phyloP scores from a whole-genome alignment of 2,329 filamentous ascomycete genomes.

The Aureobasidium sp. region DNA sequence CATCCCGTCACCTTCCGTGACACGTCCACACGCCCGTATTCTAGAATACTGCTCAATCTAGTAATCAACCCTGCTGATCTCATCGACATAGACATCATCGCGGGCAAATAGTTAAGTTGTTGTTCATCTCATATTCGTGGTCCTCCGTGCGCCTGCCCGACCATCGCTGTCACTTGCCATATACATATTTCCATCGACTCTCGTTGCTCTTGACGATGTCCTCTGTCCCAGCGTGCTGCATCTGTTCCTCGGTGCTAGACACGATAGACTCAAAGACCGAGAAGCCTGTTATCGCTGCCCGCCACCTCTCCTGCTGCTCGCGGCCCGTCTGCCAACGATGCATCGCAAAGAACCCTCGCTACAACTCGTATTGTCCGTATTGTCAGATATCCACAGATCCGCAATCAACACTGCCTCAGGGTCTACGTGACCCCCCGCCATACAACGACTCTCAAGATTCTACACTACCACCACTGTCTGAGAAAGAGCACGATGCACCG shows the following conservation, averaged over 20 bases:
- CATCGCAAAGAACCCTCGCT: slow-evolving; percentile 60
- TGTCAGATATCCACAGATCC: slow-evolving; percentile 61
- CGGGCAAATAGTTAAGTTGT: neutral
- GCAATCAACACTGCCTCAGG: slow-evolving; percentile 52
- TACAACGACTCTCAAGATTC: slow-evolving; percentile 39
- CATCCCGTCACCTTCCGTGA: neutral
- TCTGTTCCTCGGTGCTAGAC: slow-evolving; percentile 56
- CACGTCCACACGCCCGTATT: neutral
- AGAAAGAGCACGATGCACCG: slow-evolving; percentile 27
- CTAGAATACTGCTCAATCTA: neutral
- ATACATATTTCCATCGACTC: neutral
- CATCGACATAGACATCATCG: neutral
- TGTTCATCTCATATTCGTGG: neutral
- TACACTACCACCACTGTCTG: neutral
- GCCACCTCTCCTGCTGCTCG: slow-evolving; percentile 59
- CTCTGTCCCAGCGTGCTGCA: slow-evolving; percentile 53
- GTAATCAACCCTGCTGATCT: neutral
- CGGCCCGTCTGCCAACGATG: slow-evolving; percentile 65
- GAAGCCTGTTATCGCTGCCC: slow-evolving; percentile 52
- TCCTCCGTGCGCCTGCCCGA: neutral
- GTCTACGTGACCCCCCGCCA: slow-evolving; percentile 59
- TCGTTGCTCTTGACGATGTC: slow-evolving; percentile 16
- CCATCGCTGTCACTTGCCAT: neutral
- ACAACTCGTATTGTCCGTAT: slow-evolving; percentile 60
- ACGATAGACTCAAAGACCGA: slow-evolving; percentile 48